Evolutionary conservation across 2,329 filamentous ascomycete genomes (phyloP), one percentile per base, ranked within the genome.

Genomic region (Xylaria digitata): DNA sequence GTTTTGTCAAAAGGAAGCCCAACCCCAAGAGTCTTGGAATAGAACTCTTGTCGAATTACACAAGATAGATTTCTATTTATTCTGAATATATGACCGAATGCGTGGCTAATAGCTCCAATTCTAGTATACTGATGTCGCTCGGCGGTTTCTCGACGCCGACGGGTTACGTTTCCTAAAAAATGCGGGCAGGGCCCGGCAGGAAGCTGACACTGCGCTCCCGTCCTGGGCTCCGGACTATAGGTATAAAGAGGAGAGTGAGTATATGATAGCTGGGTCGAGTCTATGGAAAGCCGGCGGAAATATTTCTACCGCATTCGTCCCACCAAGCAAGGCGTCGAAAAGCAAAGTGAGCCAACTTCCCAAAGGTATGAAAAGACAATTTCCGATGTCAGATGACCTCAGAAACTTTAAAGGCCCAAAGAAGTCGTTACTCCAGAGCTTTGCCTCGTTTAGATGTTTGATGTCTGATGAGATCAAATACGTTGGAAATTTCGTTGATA

Each of bases 391-490:
- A 11, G 58, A 69, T 2, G 70, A 67, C 4, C 48, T 73, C 13
- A 67, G 30, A 30, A 43, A 40, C 2, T 73, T 58, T 50, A 72
- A 66, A 21, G 68, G 60, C 9, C 1, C 63, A 30, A 64, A 61
- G 6, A 74, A 74, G 23, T 58, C 60, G 9, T 55, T 73, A 9
- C 68, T 73, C 9, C 72, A 74, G 42, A 74, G 72, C 60, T 74
- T 64, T 32, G 71, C 71, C 1, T 64, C 48, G 11, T 50, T 73
- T 30, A 66, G 63, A 42, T 70, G 71, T n/a, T 57, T 67, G 9
- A 74, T 74, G 72, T 65, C 67, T 2, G 73, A 74, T n/a, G 67
- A 73, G 32, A 74, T 74, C 46, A 48, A 67, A 15, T 74, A 73
- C 40, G 34, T 71, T 21, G 70, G 68, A 19, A 68, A 65, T 23